phyloP scores from a whole-genome alignment of 1,284 basidiomycete genomes.

The Ceratobasidium sp. region DNA sequence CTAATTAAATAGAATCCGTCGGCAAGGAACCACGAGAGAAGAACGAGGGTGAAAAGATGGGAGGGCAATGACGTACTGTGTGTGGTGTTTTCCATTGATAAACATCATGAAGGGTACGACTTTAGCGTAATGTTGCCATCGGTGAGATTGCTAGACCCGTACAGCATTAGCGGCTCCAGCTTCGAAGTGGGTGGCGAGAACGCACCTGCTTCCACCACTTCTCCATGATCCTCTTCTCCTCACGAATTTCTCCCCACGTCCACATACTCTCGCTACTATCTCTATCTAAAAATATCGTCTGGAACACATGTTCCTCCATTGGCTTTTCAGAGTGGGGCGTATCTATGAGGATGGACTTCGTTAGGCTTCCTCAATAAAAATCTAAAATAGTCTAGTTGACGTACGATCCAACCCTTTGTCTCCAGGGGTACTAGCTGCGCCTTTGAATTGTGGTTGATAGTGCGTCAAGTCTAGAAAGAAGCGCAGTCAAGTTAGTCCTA shows the following conservation, averaged over 20 bases:
- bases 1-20: constrained; percentile 44
- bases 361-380: constrained; percentile 18
- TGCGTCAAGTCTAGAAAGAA: constrained; percentile 59
- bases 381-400: constrained; percentile 13
- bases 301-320: constrained; percentile 65
- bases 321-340: constrained; percentile 43
- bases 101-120: constrained; percentile 71
- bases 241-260: constrained; percentile 55
- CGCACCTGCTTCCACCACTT: constrained; percentile 51
- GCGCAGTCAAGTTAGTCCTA: background rate
- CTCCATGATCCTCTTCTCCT: constrained; percentile 44
- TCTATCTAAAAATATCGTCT: constrained; percentile 71
- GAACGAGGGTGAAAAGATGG: background rate
- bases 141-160: constrained; percentile 37
- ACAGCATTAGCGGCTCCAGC: background rate
- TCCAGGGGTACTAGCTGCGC: constrained; percentile 13
- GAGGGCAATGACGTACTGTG: constrained; percentile 39
- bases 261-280: constrained; percentile 61
- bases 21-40: background rate
- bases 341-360: constrained; percentile 25
- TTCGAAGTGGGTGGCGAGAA: constrained; percentile 31
- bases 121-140: constrained; percentile 60
- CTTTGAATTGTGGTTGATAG: constrained; percentile 65
- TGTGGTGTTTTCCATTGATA: constrained; percentile 64
- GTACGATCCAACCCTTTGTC: constrained; percentile 44